These are phyloP conservation scores for Vanrija humicola DNA, from an alignment of 1,284 basidiomycete genomes.

Conservation along the genomic window DNA sequence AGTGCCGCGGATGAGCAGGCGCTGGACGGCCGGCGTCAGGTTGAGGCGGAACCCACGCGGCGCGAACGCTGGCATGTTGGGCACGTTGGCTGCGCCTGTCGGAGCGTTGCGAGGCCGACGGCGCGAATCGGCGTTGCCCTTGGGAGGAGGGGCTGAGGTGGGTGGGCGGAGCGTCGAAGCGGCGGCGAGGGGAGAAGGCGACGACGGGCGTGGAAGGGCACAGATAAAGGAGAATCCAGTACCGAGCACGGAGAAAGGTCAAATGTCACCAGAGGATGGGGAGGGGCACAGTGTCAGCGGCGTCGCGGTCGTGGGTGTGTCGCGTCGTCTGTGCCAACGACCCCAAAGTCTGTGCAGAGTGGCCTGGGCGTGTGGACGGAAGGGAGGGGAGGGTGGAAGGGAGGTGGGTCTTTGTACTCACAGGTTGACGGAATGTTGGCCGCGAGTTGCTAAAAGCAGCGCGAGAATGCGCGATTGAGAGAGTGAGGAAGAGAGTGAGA, in stretches of 20 bases:
- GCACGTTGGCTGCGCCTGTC: constrained; percentile 20
- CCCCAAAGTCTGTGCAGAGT: neutral
- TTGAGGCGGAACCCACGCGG: constrained; percentile 16
- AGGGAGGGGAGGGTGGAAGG: neutral
- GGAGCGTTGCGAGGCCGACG: constrained; percentile 21
- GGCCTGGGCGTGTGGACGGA: neutral
- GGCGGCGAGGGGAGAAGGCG: neutral
- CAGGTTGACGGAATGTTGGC: constrained; percentile 23
- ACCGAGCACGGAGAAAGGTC: neutral
- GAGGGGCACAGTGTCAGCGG: too few relatives aligned
- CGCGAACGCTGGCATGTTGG: constrained; percentile 26
- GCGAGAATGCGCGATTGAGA: too few relatives aligned
- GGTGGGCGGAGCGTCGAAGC: neutral
- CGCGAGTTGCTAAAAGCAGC: neutral
- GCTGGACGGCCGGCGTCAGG: constrained; percentile 36
- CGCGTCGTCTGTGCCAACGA: too few relatives aligned
- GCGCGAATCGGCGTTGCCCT: constrained; percentile 28
- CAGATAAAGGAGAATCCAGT: neutral
- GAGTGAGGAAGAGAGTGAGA: too few relatives aligned
- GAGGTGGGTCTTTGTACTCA: constrained; percentile 8
- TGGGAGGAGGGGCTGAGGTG: constrained; percentile 19
- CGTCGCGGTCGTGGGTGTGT: too few relatives aligned
- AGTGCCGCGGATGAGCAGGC: constrained; percentile 39
- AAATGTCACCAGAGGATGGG: too few relatives aligned
- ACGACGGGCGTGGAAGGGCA: neutral